A percentile compares a stretch with the other conserved stretches of the same genome.
Conservation (phyloP, 371 early-diverging fungal species). For the Cokeromyces recurvatus region DNA sequence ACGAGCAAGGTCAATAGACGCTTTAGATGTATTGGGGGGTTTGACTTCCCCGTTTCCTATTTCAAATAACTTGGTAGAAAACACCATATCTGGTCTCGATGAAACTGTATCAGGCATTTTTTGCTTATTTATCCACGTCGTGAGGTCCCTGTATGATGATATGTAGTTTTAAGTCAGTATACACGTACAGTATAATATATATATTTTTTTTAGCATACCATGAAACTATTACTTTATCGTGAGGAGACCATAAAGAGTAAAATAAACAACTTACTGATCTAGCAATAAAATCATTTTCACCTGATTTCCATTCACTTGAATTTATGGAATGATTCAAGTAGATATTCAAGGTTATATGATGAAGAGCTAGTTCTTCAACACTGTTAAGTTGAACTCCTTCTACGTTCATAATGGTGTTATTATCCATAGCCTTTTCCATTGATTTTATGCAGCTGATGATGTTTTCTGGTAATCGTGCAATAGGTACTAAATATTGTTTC, state of each 20-base stretch:
- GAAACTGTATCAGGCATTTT: conserved; percentile 6
- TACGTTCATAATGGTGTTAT: conserved; percentile 1
- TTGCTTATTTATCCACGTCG: not conserved
- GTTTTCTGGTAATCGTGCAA: too few species aligned
- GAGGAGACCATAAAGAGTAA: too few species aligned
- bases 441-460: too few species aligned
- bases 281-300: too few species aligned
- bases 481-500: too few species aligned
- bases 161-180: too few species aligned
- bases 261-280: too few species aligned
- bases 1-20: conserved; percentile 1
- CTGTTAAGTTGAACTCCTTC: conserved; percentile 1
- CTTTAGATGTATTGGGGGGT: not conserved
- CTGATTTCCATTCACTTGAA: too few species aligned
- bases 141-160: not conserved
- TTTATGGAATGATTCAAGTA: conserved; percentile 2
- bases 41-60: conserved; percentile 2
- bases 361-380: conserved; percentile 7
- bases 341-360: conserved; percentile 1
- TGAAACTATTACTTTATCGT: too few species aligned
- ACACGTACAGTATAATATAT: too few species aligned
- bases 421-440: conserved; percentile 2
- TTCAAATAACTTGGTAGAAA: not conserved
- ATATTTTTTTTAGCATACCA: too few species aligned
- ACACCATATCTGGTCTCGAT: conserved; percentile 1